A percentile compares a stretch with the other conserved stretches of the same genome.
Evolutionary conservation across 1,284 basidiomycete species (phyloP).

Genomic region (Ustilago trichophora): DNA sequence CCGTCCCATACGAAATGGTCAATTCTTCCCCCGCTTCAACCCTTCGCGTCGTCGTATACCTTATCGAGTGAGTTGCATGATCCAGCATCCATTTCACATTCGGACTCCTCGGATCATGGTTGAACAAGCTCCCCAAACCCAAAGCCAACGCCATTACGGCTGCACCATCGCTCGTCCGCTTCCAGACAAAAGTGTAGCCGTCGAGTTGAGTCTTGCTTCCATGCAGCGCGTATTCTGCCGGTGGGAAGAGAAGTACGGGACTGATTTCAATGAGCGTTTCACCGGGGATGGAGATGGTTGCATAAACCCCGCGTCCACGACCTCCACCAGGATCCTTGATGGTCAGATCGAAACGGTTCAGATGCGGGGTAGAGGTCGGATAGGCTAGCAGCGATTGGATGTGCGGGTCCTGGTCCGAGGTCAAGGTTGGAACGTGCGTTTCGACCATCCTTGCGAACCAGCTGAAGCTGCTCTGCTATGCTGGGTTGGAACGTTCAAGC

Average conservation of each 20-base stretch:
- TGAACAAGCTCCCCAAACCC: constrained; percentile 85
- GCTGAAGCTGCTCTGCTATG: background rate
- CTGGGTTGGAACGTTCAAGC: background rate
- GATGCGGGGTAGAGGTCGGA: constrained; percentile 49
- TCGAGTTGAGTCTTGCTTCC: constrained; percentile 76
- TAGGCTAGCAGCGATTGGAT: constrained; percentile 28
- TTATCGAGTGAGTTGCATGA: constrained; percentile 72
- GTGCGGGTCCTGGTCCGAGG: constrained; percentile 2
- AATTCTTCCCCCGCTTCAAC: constrained; percentile 77
- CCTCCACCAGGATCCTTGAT: constrained; percentile 23
- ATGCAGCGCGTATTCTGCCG: constrained; percentile 69
- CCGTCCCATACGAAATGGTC: constrained; percentile 77
- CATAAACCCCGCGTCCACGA: constrained; percentile 51
- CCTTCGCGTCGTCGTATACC: constrained; percentile 73
- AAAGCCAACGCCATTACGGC: constrained; percentile 80
- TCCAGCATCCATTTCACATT: constrained; percentile 77
- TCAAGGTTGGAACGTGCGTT: constrained; percentile 18
- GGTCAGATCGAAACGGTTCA: constrained; percentile 37
- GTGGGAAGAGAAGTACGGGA: constrained; percentile 81
- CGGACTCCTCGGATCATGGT: constrained; percentile 74
- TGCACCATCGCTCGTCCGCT: constrained; percentile 67
- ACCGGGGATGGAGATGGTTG: constrained; percentile 57
- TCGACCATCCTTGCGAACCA: constrained; percentile 26
- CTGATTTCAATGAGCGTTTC: constrained; percentile 81
- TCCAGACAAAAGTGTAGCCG: constrained; percentile 84